phyloP scores from a whole-genome alignment of 768 basidiomycete genomes.

The Boletus tylopilopsis region DNA sequence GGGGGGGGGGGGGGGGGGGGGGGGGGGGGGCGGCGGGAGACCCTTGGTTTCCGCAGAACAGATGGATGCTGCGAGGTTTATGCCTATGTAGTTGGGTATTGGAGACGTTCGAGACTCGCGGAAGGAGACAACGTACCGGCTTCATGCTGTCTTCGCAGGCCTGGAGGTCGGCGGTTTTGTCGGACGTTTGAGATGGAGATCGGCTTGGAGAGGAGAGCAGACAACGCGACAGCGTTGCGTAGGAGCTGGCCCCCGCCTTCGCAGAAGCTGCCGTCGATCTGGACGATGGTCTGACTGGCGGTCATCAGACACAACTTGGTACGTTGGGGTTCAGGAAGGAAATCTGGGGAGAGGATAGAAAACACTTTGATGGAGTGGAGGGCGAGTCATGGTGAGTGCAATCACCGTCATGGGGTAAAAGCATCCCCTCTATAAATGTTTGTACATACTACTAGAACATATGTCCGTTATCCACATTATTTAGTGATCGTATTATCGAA shows the following conservation, averaged over 20 bases:
- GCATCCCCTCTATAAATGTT: no score
- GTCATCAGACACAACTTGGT: constrained; percentile 6
- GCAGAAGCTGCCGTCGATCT: constrained; percentile 43
- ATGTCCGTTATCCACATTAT: no score
- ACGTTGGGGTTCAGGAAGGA: not conserved
- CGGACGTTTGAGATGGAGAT: constrained; percentile 62
- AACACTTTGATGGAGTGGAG: not conserved
- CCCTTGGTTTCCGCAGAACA: constrained; percentile 53
- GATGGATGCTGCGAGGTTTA: constrained; percentile 62
- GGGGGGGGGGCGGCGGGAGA: no score
- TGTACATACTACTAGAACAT: no score
- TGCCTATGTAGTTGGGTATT: constrained; percentile 38
- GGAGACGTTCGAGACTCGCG: not conserved
- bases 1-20: no score
- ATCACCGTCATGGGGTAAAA: no score
- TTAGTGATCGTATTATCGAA: constrained; percentile 6
- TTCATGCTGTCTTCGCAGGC: constrained; percentile 70
- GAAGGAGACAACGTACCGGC: constrained; percentile 41
- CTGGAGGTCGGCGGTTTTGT: constrained; percentile 52
- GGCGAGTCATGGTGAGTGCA: no score
- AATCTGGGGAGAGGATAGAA: not conserved
- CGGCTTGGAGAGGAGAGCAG: constrained; percentile 60
- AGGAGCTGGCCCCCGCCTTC: constrained; percentile 71
- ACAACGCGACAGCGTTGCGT: constrained; percentile 62
- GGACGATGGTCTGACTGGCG: constrained; percentile 10